phyloP scores from a whole-genome alignment of 257 asterid species.

The Forsythia viridissima region DNA sequence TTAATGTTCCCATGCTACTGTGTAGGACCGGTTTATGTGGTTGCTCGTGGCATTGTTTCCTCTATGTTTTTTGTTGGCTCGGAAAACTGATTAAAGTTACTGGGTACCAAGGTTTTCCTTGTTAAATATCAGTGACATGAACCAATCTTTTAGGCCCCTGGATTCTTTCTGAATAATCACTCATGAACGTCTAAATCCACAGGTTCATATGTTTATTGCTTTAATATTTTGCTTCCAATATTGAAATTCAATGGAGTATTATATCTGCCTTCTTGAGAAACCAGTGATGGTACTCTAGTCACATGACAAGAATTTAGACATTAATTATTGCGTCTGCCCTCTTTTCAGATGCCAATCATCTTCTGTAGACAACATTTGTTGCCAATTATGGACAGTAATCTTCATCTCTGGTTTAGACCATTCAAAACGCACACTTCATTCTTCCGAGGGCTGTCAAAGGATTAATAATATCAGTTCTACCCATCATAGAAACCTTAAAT shows the following conservation, averaged over 20 bases:
- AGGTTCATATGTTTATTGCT: conserved; percentile 16
- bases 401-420: neutral
- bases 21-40: conserved; percentile 59
- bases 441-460: neutral
- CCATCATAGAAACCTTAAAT: neutral
- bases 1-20: conserved; percentile 3
- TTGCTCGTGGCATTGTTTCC: conserved; percentile 40
- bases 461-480: neutral
- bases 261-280: neutral
- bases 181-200: conserved; percentile 8
- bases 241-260: neutral
- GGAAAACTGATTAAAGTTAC: conserved; percentile 7
- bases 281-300: neutral
- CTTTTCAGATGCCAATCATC: neutral
- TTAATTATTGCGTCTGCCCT: neutral
- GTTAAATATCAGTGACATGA: conserved; percentile 7
- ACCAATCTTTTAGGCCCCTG: conserved; percentile 3
- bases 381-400: neutral
- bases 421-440: neutral
- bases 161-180: conserved; percentile 6
- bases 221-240: neutral
- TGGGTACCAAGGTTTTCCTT: conserved; percentile 1
- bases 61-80: conserved; percentile 14
- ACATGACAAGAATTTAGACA: neutral
- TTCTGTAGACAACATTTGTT: neutral